These are phyloP conservation scores for Kazachstania sp. DNA, from an alignment of 1,139 yeast genomes.

Conservation along the genomic window DNA sequence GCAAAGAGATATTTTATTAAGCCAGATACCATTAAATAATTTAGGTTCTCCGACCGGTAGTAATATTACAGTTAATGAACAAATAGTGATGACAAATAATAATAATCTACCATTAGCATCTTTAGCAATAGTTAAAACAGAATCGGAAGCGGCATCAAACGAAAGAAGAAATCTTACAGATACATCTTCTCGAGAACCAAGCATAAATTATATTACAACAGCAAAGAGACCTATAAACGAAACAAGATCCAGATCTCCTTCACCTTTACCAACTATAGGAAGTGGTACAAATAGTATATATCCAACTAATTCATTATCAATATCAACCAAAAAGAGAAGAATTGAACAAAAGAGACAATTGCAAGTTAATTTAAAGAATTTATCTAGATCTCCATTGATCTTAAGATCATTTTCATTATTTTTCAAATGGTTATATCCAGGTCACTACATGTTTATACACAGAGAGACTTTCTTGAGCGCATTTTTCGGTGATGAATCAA, in stretches of 20 bases:
- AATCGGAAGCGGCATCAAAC: neutral
- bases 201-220: neutral
- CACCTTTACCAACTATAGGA: conserved; percentile 5
- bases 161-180: neutral
- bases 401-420: conserved; percentile 39
- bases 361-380: conserved; percentile 42
- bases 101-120: neutral
- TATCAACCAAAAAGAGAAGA: conserved; percentile 12
- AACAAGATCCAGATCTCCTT: neutral
- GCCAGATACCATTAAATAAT: conserved; percentile 9
- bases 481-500: conserved; percentile 42
- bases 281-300: conserved; percentile 16
- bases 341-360: conserved; percentile 15
- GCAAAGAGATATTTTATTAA: conserved; percentile 10
- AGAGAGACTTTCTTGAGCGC: conserved; percentile 53
- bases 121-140: neutral
- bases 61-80: neutral
- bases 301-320: conserved; percentile 20
- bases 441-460: conserved; percentile 50
- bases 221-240: neutral
- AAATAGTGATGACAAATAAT: neutral
- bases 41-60: neutral
- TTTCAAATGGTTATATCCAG: conserved; percentile 59
- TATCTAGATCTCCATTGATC: conserved; percentile 39
- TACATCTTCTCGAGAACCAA: neutral